A percentile compares a stretch with the other conserved stretches of the same genome.
These are phyloP conservation scores for Vitellaria paradoxa DNA, from an alignment of 179 eudicot genomes.

Conservation along the genomic window DNA sequence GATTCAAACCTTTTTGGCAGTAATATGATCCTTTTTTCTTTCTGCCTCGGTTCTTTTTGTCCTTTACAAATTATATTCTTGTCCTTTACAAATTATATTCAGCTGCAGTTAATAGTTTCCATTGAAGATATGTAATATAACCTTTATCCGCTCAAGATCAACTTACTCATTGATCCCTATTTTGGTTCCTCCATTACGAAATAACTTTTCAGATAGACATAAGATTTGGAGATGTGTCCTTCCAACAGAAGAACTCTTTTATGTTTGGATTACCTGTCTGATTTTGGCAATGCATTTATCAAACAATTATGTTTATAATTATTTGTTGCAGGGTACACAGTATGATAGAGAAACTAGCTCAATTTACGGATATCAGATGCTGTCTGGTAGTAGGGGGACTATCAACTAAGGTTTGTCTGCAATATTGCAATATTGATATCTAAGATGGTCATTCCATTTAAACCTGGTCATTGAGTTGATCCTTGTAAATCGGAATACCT, in stretches of 20 bases:
- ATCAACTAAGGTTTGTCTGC: constrained; percentile 69
- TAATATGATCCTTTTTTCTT: background rate
- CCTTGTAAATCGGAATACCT: background rate
- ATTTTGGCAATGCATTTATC: background rate
- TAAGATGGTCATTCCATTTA: background rate
- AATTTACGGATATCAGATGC: constrained; percentile 87
- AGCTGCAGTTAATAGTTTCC: background rate
- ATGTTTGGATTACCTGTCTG: background rate
- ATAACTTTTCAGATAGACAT: background rate
- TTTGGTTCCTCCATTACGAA: background rate
- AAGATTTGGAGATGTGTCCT: background rate
- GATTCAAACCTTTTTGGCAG: too few relatives aligned
- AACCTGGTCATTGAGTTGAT: background rate
- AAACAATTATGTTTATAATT: background rate
- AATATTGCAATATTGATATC: background rate
- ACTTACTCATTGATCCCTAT: background rate
- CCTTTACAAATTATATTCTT: too few relatives aligned
- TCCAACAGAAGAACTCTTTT: background rate
- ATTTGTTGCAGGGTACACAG: constrained; percentile 69
- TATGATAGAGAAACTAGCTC: constrained; percentile 84
- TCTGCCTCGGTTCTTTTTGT: background rate
- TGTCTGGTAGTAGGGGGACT: constrained; percentile 85
- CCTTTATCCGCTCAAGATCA: background rate
- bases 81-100: background rate
- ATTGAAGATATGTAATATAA: background rate